These are phyloP conservation scores for Fraxinus ornus DNA, from an alignment of 305 asterid genomes.

Conservation along the genomic window DNA sequence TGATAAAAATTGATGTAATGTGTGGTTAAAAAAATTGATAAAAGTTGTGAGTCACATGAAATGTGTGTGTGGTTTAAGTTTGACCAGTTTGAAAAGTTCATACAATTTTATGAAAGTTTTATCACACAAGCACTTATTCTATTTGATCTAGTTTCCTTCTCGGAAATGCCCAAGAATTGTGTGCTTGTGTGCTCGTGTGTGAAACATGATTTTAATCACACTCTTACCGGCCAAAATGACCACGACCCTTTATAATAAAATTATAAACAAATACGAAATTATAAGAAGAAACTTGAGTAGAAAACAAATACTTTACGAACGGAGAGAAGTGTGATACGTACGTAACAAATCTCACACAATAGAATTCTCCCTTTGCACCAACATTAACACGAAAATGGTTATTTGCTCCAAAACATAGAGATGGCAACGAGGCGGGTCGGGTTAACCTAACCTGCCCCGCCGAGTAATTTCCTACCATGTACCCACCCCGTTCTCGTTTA, in stretches of 20 bases:
- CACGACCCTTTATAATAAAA: too few relatives aligned
- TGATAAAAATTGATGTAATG: too few relatives aligned
- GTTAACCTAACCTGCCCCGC: too few relatives aligned
- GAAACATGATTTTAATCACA: not conserved
- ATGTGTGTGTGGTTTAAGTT: not conserved
- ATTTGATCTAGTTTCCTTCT: not conserved
- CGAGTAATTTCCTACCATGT: too few relatives aligned
- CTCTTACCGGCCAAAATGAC: not conserved
- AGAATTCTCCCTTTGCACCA: not conserved
- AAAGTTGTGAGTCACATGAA: not conserved
- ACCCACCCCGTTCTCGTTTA: too few relatives aligned
- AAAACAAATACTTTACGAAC: not conserved
- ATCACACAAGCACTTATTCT: not conserved
- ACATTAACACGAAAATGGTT: not conserved
- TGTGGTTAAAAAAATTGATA: too few relatives aligned
- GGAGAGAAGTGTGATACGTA: not conserved
- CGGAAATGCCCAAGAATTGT: not conserved
- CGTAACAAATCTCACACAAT: not conserved
- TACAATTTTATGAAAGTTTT: not conserved
- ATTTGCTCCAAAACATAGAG: too few relatives aligned
- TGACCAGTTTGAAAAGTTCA: not conserved
- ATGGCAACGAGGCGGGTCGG: too few relatives aligned
- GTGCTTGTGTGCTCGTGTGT: not conserved
- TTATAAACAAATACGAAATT: too few relatives aligned
- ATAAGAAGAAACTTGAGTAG: not conserved